Percentiles rank a stretch among this genome's conserved stretches.
These are phyloP conservation scores for Soucietia sequanensis DNA, from an alignment of 805 yeast genomes.

Conservation along the genomic window DNA sequence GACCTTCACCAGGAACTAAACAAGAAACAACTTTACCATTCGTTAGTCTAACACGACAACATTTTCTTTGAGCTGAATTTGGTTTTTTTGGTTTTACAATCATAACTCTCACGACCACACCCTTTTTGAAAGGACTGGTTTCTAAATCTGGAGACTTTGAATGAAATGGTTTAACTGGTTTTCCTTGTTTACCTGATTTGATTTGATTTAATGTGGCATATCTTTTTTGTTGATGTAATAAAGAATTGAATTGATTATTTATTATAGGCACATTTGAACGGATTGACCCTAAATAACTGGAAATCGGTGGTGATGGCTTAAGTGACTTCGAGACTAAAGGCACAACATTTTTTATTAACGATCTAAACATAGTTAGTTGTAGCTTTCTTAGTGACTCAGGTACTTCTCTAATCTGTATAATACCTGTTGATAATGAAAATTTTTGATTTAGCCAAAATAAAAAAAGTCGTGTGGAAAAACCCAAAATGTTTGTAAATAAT, in stretches of 20 bases:
- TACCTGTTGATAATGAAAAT: no score
- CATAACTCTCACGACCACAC: slow-evolving; percentile 92
- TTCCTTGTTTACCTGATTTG: slow-evolving; percentile 57
- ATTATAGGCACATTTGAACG: slow-evolving; percentile 13
- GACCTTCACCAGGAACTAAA: slow-evolving; percentile 98
- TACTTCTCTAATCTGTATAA: no score
- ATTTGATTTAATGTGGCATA: slow-evolving; percentile 78
- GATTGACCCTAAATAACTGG: slow-evolving; percentile 13
- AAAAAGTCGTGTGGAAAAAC: no score
- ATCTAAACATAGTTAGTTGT: slow-evolving; percentile 1
- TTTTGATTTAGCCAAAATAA: no score
- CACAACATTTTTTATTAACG: neutral
- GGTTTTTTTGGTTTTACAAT: slow-evolving; percentile 97
- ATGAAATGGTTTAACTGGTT: slow-evolving; percentile 49
- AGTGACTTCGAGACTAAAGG: no score
- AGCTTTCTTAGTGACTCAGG: no score
- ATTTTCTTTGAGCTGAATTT: slow-evolving; percentile 96
- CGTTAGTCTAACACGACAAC: slow-evolving; percentile 88
- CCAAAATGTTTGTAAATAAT: no score
- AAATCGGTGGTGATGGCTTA: slow-evolving; percentile 6
- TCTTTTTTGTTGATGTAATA: slow-evolving; percentile 37
- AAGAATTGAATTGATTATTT: slow-evolving; percentile 8
- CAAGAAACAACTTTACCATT: slow-evolving; percentile 89
- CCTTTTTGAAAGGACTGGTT: slow-evolving; percentile 82
- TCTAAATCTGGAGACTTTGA: slow-evolving; percentile 79